phyloP scores from a whole-genome alignment of 345 rosid genomes.

The Murraya paniculata region DNA sequence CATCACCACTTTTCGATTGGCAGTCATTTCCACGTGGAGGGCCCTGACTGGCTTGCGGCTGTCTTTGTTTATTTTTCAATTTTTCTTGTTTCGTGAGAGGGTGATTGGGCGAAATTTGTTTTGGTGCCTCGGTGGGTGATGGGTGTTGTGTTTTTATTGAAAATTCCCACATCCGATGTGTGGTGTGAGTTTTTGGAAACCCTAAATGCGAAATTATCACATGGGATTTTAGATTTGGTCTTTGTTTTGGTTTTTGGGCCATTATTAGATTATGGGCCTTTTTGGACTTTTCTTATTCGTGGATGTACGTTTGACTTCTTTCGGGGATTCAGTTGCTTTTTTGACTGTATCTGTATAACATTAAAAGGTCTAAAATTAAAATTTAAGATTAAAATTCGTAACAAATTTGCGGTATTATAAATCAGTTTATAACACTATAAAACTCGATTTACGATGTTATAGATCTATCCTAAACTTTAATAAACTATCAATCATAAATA shows the following conservation, averaged over 20 bases:
- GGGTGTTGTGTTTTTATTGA: background rate
- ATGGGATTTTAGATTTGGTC: background rate
- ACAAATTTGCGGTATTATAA: too few species aligned
- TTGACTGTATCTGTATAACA: too few species aligned
- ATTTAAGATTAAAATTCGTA: too few species aligned
- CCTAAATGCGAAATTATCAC: background rate
- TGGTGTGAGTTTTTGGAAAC: constrained; percentile 3
- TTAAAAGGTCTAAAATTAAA: too few species aligned
- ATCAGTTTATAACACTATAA: too few species aligned
- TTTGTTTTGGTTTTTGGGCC: background rate
- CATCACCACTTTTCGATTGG: background rate
- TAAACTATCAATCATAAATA: too few species aligned
- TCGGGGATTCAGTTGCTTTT: background rate
- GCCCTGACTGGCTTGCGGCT: background rate
- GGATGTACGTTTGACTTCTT: background rate
- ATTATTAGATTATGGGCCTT: background rate
- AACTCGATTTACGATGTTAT: too few species aligned
- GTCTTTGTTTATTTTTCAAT: background rate
- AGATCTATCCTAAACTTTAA: too few species aligned
- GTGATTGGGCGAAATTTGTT: background rate
- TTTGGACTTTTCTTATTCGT: background rate
- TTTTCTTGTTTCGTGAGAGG: background rate
- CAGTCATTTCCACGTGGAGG: background rate
- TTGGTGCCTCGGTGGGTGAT: background rate
- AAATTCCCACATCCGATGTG: background rate